Base-by-base conservation (phyloP, 2,329 filamentous ascomycete genomes). In the Aspergillus calidoustus region DNA sequence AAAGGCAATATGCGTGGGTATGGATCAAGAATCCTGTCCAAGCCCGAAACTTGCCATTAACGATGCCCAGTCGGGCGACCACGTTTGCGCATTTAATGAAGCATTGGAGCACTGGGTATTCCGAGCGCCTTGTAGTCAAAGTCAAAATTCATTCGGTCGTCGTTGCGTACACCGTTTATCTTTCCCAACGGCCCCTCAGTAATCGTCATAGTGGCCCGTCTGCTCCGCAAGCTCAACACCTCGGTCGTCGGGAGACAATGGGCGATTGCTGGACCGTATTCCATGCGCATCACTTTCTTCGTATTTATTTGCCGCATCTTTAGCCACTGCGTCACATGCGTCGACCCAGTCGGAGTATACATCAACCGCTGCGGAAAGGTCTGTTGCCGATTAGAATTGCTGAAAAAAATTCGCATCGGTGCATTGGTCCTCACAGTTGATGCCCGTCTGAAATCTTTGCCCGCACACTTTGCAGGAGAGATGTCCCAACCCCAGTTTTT, bases 301-400 rank as follows among this genome's bases (percentile, higher is more conserved):
- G 50, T 76, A 74, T 53, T 72, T 72, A 55, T 71, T 73, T 46
- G 81, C 83, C 22, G 83, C 81, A 63, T 88, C 83, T 72, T 90
- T 89, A 17, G 88, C 88, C 54, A 91, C 89, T 6, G 86, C 83
- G 73, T 92, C 89, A 74, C 89, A 91, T n/a, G 95, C 95, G 79
- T 99, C 95, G 66, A 99, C 92, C 95, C 95, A 99, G 77, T 98
- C 95, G 38, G 92, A 91, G 74, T 99, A 99, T 7, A 99, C 94
- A 75, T 99, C 95, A 51, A 99, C 93, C 0, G 92, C 87, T 15
- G 91, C 91, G 28, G 92, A 96, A 28, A 98, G 87, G 77, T 96
- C 92, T 96, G 64, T 7, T 4, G 25, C 25, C 25, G 25, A 7
- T 28, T 28, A 28, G 25, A 28, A 28, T 28, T 28, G 25, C 25